Conservation (phyloP, 345 rosid species). For the Linum tenue region DNA sequence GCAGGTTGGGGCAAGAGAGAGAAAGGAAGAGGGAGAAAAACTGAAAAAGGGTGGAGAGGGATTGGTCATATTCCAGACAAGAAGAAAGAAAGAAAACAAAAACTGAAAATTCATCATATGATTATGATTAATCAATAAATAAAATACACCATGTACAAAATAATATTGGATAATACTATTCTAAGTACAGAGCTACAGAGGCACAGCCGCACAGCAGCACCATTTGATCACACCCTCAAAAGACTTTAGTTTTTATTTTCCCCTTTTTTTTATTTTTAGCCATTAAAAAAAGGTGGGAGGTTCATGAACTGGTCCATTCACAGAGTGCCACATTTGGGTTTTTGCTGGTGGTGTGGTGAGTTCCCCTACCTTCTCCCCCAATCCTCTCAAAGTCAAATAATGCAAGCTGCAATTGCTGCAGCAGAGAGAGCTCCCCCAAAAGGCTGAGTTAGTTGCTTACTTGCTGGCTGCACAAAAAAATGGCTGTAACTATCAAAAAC, state of each 20-base stretch:
- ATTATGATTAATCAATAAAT: neutral
- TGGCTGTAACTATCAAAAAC: neutral
- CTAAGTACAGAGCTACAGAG: neutral
- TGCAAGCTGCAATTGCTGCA: neutral
- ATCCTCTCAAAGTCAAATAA: neutral
- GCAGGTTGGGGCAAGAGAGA: neutral
- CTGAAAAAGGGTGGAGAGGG: neutral
- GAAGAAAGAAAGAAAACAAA: neutral
- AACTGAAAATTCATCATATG: neutral
- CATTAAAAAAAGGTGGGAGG: neutral
- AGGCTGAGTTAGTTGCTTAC: neutral
- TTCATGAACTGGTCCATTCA: neutral
- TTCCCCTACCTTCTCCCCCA: neutral
- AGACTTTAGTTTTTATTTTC: neutral
- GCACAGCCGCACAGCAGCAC: neutral
- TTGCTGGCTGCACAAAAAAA: neutral
- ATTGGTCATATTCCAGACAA: neutral
- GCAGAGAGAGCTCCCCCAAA: neutral
- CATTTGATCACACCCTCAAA: neutral
- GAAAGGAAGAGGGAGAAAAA: neutral
- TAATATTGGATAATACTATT: neutral
- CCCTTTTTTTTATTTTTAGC: neutral
- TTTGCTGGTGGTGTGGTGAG: neutral
- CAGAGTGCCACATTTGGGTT: neutral
- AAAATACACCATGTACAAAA: neutral